phyloP scores from a whole-genome alignment of 1,284 basidiomycete species.

The Cutaneotrichosporon arboriforme region DNA sequence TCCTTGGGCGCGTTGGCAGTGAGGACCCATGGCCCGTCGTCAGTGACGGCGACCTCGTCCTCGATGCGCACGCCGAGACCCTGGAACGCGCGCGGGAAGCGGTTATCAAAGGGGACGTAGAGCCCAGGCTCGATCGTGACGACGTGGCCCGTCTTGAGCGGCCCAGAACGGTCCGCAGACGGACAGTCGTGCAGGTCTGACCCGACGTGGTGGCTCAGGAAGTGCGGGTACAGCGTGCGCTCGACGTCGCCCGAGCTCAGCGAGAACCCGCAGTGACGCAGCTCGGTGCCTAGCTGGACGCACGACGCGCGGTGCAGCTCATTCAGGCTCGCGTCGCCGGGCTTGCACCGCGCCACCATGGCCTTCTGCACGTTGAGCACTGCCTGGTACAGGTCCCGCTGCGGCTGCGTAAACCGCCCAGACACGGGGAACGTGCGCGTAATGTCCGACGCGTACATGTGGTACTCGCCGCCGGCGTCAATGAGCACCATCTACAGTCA shows the following conservation, averaged over 20 bases:
- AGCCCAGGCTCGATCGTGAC: constrained; percentile 59
- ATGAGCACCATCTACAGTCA: constrained; percentile 61
- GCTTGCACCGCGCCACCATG: constrained; percentile 50
- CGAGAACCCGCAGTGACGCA: constrained; percentile 76
- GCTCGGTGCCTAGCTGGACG: constrained; percentile 63
- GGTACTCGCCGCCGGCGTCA: constrained; percentile 84
- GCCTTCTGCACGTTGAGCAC: constrained; percentile 53
- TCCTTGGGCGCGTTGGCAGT: constrained; percentile 81
- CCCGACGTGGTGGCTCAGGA: constrained; percentile 55
- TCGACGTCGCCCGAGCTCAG: constrained; percentile 64
- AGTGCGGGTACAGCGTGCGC: constrained; percentile 77
- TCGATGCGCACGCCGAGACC: constrained; percentile 86
- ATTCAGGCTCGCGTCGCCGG: constrained; percentile 59
- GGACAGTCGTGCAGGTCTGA: constrained; percentile 53
- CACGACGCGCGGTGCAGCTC: constrained; percentile 72
- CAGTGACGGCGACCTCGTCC: constrained; percentile 78
- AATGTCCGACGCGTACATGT: constrained; percentile 92
- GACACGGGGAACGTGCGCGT: constrained; percentile 87
- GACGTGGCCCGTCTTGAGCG: constrained; percentile 71
- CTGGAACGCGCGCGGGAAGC: constrained; percentile 79
- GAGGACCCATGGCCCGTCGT: constrained; percentile 63
- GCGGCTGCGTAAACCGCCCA: constrained; percentile 71
- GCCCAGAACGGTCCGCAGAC: constrained; percentile 41
- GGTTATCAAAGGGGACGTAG: constrained; percentile 71
- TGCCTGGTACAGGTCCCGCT: constrained; percentile 77